A percentile compares a stretch with the other conserved stretches of the same genome.
These are phyloP conservation scores for Nemania abortiva DNA, from an alignment of 2,329 filamentous ascomycete species.

Conservation along the genomic window DNA sequence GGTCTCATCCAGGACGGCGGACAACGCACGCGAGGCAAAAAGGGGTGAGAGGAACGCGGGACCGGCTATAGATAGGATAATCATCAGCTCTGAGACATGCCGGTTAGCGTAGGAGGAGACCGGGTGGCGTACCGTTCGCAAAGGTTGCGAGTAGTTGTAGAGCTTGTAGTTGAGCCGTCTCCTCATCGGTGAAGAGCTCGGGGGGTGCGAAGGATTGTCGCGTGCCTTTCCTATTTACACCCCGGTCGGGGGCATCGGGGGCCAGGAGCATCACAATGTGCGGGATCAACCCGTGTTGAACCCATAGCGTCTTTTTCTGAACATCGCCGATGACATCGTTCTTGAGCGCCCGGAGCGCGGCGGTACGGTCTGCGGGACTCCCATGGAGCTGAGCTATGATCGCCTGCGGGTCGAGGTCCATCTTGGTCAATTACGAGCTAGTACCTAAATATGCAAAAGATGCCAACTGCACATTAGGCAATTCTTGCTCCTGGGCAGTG, in stretches of 20 bases:
- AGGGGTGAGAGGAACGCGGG: conserved; percentile 82
- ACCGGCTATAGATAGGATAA: conserved; percentile 70
- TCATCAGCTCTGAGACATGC: conserved; percentile 35
- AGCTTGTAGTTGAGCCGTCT: conserved; percentile 79
- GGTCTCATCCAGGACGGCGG: conserved; percentile 77
- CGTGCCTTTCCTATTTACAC: conserved; percentile 57
- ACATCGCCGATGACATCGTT: conserved; percentile 91
- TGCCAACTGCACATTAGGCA: conserved; percentile 18
- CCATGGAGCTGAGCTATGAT: conserved; percentile 57
- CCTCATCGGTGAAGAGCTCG: conserved; percentile 67
- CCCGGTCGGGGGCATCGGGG: conserved; percentile 51
- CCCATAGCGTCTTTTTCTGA: conserved; percentile 84
- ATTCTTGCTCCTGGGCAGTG: conserved; percentile 11
- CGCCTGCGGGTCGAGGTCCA: conserved; percentile 46
- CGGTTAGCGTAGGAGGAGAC: conserved; percentile 17
- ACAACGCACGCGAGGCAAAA: conserved; percentile 74
- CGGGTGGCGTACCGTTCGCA: conserved; percentile 75
- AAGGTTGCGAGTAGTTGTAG: conserved; percentile 87
- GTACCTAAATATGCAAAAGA: conserved; percentile 23
- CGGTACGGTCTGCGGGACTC: conserved; percentile 65
- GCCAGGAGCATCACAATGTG: conserved; percentile 64
- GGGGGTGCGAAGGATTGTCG: conserved; percentile 51
- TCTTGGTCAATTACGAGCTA: conserved; percentile 35
- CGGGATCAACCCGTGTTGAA: conserved; percentile 76
- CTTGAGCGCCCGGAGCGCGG: conserved; percentile 79